A percentile compares a stretch with the other conserved stretches of the same genome.
Conservation (phyloP, 257 asterid genomes). For the Scutellaria minor region DNA sequence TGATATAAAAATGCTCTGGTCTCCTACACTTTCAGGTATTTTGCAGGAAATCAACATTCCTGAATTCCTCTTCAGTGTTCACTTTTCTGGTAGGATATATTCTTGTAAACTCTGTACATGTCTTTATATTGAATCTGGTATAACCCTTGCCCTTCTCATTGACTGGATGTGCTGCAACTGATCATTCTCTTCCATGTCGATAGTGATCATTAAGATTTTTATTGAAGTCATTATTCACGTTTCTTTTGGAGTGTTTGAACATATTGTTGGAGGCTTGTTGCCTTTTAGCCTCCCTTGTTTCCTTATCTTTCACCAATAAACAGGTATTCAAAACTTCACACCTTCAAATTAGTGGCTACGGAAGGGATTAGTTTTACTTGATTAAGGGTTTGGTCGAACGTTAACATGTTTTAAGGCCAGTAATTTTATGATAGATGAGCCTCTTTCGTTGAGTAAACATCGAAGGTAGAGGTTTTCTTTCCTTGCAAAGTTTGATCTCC, state of each 20-base stretch:
- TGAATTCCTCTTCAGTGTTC: constrained; percentile 75
- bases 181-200: constrained; percentile 17
- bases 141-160: background rate
- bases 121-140: constrained; percentile 1
- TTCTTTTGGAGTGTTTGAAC: constrained; percentile 1
- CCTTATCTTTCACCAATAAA: constrained; percentile 1
- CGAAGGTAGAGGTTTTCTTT: background rate
- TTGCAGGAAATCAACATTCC: constrained; percentile 83
- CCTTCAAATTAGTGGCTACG: background rate
- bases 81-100: constrained; percentile 68
- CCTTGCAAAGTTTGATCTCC: background rate
- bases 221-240: background rate
- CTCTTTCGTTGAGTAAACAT: background rate
- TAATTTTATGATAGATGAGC: constrained; percentile 7
- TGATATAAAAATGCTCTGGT: constrained; percentile 24
- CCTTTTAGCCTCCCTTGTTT: background rate
- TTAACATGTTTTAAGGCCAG: background rate
- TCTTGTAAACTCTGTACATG: constrained; percentile 20
- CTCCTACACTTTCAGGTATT: constrained; percentile 61
- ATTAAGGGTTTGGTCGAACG: background rate
- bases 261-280: background rate
- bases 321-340: constrained; percentile 17
- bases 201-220: constrained; percentile 8
- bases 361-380: background rate
- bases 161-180: constrained; percentile 5